phyloP scores from a whole-genome alignment of 2,329 filamentous ascomycete genomes.

The Alternaria sp. region DNA sequence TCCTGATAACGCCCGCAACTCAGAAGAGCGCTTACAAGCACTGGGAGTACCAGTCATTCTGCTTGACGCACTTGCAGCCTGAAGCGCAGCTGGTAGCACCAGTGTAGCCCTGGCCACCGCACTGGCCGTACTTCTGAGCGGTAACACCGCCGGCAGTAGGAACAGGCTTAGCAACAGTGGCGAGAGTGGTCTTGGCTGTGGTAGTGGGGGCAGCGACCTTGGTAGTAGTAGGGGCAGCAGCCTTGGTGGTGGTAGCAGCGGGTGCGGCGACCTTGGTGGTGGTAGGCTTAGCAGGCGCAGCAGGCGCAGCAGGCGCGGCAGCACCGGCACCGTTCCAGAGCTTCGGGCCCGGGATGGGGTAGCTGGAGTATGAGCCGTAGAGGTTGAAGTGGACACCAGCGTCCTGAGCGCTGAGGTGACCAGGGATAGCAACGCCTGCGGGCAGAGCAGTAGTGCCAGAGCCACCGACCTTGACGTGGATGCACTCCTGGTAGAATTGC shows the following conservation, averaged over 20 bases:
- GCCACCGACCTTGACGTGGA: conserved; percentile 50
- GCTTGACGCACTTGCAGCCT: conserved; percentile 48
- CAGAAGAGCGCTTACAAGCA: conserved; percentile 39
- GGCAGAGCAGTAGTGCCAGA: conserved; percentile 42
- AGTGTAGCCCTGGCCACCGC: conserved; percentile 53
- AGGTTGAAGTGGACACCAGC: conserved; percentile 52
- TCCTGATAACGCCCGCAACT: not conserved
- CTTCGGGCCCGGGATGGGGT: conserved; percentile 44
- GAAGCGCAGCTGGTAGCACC: conserved; percentile 50
- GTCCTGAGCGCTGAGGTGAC: conserved; percentile 48
- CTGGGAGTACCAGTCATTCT: conserved; percentile 57
- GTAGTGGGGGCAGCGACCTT: conserved; percentile 13
- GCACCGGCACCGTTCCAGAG: conserved; percentile 41
- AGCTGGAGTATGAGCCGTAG: conserved; percentile 45
- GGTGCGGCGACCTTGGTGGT: conserved; percentile 13
- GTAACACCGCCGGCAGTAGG: conserved; percentile 23
- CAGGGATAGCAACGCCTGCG: conserved; percentile 55
- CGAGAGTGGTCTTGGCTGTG: conserved; percentile 26
- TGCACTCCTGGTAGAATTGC: conserved; percentile 55
- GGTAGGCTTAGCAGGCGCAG: conserved; percentile 14
- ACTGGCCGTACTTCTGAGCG: conserved; percentile 51
- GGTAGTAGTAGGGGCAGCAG: conserved; percentile 8
- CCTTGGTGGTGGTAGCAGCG: conserved; percentile 14
- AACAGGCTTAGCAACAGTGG: conserved; percentile 27
- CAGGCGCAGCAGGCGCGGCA: conserved; percentile 12